Conservation (phyloP, 1,139 yeast genomes). For the Blastobotrys aristatus region DNA sequence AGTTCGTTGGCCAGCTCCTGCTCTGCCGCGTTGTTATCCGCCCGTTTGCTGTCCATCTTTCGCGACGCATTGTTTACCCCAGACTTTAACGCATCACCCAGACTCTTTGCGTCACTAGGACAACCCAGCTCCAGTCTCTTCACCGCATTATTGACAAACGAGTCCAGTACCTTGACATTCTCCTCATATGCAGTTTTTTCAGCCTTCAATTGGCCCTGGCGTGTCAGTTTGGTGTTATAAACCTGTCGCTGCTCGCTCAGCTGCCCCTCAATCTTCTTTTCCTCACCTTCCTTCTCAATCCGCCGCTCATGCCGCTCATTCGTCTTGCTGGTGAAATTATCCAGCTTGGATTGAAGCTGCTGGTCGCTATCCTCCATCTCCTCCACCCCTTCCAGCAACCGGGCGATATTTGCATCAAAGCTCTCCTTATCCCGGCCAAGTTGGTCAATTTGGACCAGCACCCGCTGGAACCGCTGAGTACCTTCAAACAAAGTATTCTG, state of each 20-base stretch:
- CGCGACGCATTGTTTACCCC: not conserved
- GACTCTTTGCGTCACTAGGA: conserved; percentile 7
- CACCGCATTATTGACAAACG: conserved; percentile 7
- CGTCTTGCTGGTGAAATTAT: conserved; percentile 51
- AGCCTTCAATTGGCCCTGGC: conserved; percentile 56
- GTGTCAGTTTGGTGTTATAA: conserved; percentile 43
- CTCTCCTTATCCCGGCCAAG: conserved; percentile 43
- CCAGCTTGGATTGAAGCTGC: conserved; percentile 45
- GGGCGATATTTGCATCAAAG: conserved; percentile 45
- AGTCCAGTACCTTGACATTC: conserved; percentile 2
- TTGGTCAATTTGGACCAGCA: conserved; percentile 59
- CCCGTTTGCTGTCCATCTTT: conserved; percentile 4
- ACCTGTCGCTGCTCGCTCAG: conserved; percentile 33
- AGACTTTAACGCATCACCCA: conserved; percentile 16
- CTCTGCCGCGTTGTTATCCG: conserved; percentile 6
- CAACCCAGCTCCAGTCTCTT: not conserved
- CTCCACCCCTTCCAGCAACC: conserved; percentile 44
- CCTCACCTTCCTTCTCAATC: conserved; percentile 13
- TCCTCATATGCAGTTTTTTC: conserved; percentile 38
- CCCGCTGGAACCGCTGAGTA: conserved; percentile 77
- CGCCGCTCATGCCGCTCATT: conserved; percentile 34
- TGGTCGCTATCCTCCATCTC: conserved; percentile 46
- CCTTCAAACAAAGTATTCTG: conserved; percentile 64
- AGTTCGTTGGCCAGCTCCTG: conserved; percentile 28
- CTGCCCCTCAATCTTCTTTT: conserved; percentile 17